Evolutionary conservation across 2,329 filamentous ascomycete genomes (phyloP), one percentile per base, ranked within the genome.

Genomic region (Epichloe uncinata): DNA sequence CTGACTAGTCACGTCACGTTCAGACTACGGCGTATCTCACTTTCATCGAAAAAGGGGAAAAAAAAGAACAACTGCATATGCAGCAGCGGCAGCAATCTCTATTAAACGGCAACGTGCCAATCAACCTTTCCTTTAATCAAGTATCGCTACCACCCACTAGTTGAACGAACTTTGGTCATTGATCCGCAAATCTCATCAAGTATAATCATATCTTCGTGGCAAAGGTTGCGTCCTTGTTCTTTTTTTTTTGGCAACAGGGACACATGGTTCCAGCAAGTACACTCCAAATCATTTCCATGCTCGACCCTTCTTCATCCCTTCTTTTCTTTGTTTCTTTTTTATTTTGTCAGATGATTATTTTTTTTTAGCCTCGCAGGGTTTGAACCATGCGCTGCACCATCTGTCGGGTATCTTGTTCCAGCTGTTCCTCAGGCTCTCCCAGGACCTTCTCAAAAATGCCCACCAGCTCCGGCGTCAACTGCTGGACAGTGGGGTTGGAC

Each of bases 381-480:
- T 69, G 70, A 52, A 86, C 82, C 48, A 85, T 77, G 62, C 81
- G 75, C 58, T 79, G 71, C 42, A 91, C 73, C 60, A 84, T 73
- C 54, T 73, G 69, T 52, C 85, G 78, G 9, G 83, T 88, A 68
- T 84, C 81, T 8, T 78, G 74, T 60, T 85, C 82, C 41, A 93
- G 74, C 71, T 93, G 86, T 53, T 87, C 84, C 66, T 85, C 76
- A 1, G 85, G 85, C 45, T 80, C 75, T 51, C 75, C 72, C 50
- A 91, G 74, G 16, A 90, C 85, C 60, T 85, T 74, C 62, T 86
- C 79, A 57, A 93, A 85, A 52, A 90, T 68, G 12, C 78, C 75
- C 56, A 88, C 70, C 51, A 93, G 73, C 62, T 80, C 75, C 37
- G 80, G 75, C 4, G 86, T 89, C 44, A 88, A 74, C 59, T 78